phyloP scores from a whole-genome alignment of 2,329 filamentous ascomycete species.

The Talaromyces sp. region DNA sequence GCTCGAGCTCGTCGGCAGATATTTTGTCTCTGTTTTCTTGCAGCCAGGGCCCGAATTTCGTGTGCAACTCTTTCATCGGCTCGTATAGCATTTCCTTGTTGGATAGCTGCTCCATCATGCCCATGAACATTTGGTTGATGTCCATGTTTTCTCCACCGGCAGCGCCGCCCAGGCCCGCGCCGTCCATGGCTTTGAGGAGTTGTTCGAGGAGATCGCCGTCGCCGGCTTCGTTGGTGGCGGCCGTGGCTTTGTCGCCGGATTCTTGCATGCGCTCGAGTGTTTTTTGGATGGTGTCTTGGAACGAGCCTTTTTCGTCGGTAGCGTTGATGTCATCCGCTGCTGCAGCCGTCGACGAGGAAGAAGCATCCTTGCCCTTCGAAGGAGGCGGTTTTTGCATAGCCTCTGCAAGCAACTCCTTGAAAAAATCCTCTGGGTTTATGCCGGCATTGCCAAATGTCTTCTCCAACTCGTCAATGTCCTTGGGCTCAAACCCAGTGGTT shows the following conservation, averaged over 20 bases:
- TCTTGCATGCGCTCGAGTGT: conserved; percentile 96
- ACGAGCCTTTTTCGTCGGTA: conserved; percentile 52
- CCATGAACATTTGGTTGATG: conserved; percentile 89
- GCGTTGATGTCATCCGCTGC: conserved; percentile 16
- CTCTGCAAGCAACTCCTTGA: conserved; percentile 31
- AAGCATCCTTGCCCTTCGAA: conserved; percentile 4
- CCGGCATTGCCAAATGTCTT: conserved; percentile 31
- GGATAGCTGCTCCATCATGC: conserved; percentile 98
- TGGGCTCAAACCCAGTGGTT: not conserved
- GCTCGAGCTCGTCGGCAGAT: conserved; percentile 63
- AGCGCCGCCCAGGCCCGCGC: conserved; percentile 56
- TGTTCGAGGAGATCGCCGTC: conserved; percentile 81
- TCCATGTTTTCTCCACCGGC: conserved; percentile 66
- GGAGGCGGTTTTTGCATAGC: conserved; percentile 11
- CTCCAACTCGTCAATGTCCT: conserved; percentile 25
- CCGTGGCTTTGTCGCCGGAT: conserved; percentile 72
- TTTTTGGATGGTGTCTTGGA: conserved; percentile 85
- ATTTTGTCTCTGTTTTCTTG: conserved; percentile 63
- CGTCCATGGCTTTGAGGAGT: conserved; percentile 70
- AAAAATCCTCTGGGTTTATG: conserved; percentile 27
- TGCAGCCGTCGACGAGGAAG: conserved; percentile 15
- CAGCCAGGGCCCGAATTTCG: conserved; percentile 90
- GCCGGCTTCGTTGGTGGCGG: conserved; percentile 61
- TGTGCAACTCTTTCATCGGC: conserved; percentile 93
- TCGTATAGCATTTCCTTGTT: conserved; percentile 98